phyloP scores from a whole-genome alignment of 805 yeast genomes.

The Candida xiaguanensis region DNA sequence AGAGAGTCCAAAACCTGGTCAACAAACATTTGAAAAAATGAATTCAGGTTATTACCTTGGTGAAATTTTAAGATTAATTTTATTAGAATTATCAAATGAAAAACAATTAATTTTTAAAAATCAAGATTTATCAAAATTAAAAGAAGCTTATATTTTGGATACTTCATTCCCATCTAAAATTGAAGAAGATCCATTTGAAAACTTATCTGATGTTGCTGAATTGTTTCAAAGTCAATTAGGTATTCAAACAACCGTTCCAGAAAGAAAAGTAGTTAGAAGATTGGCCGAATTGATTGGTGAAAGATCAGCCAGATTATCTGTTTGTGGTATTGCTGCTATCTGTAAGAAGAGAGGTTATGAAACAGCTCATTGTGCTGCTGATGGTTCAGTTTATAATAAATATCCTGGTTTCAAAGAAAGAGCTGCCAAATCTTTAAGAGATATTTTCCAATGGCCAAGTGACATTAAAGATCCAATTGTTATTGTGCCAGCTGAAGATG shows the following conservation, averaged over 20 bases:
- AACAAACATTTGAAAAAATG: slow-evolving; percentile 96
- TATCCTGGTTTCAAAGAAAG: slow-evolving; percentile 90
- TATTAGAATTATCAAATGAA: slow-evolving; percentile 65
- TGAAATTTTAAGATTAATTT: slow-evolving; percentile 77
- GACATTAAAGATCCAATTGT: slow-evolving; percentile 69
- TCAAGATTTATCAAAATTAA: slow-evolving; percentile 65
- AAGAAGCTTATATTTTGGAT: slow-evolving; percentile 71
- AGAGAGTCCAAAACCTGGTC: slow-evolving; percentile 93
- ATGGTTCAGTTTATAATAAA: slow-evolving; percentile 91
- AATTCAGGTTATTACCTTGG: slow-evolving; percentile 96
- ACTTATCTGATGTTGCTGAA: slow-evolving; percentile 69
- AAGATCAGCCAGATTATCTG: slow-evolving; percentile 87
- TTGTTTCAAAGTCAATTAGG: slow-evolving; percentile 58
- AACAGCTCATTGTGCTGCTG: slow-evolving; percentile 90
- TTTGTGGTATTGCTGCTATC: slow-evolving; percentile 94
- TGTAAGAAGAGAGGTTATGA: slow-evolving; percentile 77
- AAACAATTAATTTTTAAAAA: slow-evolving; percentile 60
- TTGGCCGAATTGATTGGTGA: slow-evolving; percentile 85
- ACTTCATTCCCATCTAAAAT: slow-evolving; percentile 83
- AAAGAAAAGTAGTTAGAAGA: slow-evolving; percentile 78
- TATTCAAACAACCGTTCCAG: slow-evolving; percentile 66
- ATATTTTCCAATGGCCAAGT: slow-evolving; percentile 75
- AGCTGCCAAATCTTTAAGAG: slow-evolving; percentile 84
- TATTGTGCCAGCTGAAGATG: slow-evolving; percentile 94
- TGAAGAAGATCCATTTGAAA: slow-evolving; percentile 87